Base-by-base conservation (phyloP, 225 moss, liverwort and hornwort genomes). In the Neckera pumila region DNA sequence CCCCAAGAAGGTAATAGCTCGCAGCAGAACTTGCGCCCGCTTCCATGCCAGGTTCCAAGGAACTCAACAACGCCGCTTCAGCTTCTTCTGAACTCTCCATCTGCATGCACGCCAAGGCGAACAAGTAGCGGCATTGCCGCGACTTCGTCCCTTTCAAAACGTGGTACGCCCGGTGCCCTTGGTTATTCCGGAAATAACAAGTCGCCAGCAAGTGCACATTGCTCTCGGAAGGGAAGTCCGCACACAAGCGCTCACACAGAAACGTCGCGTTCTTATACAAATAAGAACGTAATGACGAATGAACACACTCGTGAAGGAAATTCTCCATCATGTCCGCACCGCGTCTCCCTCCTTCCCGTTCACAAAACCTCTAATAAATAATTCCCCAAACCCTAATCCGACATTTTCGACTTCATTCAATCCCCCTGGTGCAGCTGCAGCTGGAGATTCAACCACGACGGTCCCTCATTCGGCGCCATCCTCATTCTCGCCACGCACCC, bases 111-210 rank as follows among this genome's bases (percentile, higher is more conserved):
- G 97, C 97, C 81, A 97, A 80, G 17, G 99, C 96, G 84, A 99
- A 97, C 16, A 99, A 90, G 81, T 99, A 99, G 2, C 97, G 94
- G 61, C 97, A 99, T 90, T 96, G 99, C 40, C 94, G 90, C 42
- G 99, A 97, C 91, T 97, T 99, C 62, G 96, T 94, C 79, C 96
- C 96, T 91, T 97, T 99, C 85, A 99, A 88, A 43, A 99, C 93
- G 72, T 97, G 99, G 81, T 99, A 99, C 45, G 99, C 97, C 64
- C 96, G 95, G 87, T 96, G 96, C 51, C 92, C 95, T 65, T 99
- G 97, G 85, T 95, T 96, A 84, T 93, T 97, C 57, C 99, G 94
- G 83, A 97, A 94, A 78, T 99, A 99, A 93, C 99, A 99, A 43
- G 98, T 99, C 73, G 97, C 98, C 81, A 99, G 89, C 85, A 99